Conservation (phyloP, 371 early-diverging fungal species). For the Furculomyces boomerangus region DNA sequence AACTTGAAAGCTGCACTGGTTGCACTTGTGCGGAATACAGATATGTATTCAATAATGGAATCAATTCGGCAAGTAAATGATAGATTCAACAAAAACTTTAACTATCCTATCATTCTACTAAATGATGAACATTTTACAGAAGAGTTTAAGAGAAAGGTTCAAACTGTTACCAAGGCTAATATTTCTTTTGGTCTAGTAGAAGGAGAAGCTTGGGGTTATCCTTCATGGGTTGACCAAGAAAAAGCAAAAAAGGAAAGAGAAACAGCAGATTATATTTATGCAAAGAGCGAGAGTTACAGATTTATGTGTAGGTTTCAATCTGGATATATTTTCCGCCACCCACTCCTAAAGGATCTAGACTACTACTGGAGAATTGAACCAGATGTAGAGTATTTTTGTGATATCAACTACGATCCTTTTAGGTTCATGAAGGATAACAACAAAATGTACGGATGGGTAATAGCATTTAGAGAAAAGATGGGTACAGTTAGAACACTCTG, state of each 20-base stretch:
- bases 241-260: slow-evolving; percentile 9
- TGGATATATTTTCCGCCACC: slow-evolving; percentile 74
- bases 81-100: slow-evolving; percentile 60
- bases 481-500: slow-evolving; percentile 60
- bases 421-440: slow-evolving; percentile 26
- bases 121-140: slow-evolving; percentile 62
- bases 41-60: slow-evolving; percentile 41
- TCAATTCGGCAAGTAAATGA: slow-evolving; percentile 65
- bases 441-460: slow-evolving; percentile 36
- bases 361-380: slow-evolving; percentile 98
- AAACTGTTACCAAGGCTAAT: slow-evolving; percentile 30
- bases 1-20: slow-evolving; percentile 41
- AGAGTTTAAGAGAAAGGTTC: slow-evolving; percentile 43
- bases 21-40: slow-evolving; percentile 49
- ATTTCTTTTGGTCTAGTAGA: slow-evolving; percentile 36
- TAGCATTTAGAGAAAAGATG: slow-evolving; percentile 46
- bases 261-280: slow-evolving; percentile 20
- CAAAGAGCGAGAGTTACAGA: slow-evolving; percentile 47
- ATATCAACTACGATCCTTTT: slow-evolving; percentile 85
- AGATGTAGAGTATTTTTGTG: slow-evolving; percentile 68
- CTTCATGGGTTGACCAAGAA: slow-evolving; percentile 42
- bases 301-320: slow-evolving; percentile 87
- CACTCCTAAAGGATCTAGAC: slow-evolving; percentile 53
- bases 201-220: slow-evolving; percentile 60
- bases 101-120: slow-evolving; percentile 82